Evolutionary conservation across 2,329 filamentous ascomycete species (phyloP).

Genomic region (Ophiostoma triangulosporum): DNA sequence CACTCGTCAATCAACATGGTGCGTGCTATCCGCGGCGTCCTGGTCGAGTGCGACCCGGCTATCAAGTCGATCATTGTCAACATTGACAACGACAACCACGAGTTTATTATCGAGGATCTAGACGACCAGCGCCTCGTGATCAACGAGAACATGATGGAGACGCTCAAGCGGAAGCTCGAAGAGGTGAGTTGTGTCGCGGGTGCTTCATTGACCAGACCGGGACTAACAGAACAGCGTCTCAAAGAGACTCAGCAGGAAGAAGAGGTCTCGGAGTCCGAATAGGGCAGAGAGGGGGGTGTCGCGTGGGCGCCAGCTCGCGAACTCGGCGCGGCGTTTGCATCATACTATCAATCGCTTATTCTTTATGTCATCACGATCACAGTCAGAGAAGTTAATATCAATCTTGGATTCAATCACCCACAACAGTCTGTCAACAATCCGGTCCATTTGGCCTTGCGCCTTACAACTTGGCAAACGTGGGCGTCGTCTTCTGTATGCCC

Average conservation of each 20-base stretch:
- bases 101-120: slow-evolving; percentile 63
- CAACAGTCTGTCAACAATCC: no score
- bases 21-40: slow-evolving; percentile 32
- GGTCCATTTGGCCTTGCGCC: no score
- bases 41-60: slow-evolving; percentile 73
- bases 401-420: no score
- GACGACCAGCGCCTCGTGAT: slow-evolving; percentile 65
- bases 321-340: no score
- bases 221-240: slow-evolving; percentile 15
- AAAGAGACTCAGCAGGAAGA: slow-evolving; percentile 22
- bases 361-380: no score
- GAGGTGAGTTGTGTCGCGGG: slow-evolving; percentile 37
- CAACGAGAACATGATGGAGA: slow-evolving; percentile 56
- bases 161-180: slow-evolving; percentile 56
- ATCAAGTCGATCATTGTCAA: slow-evolving; percentile 77
- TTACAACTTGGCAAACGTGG: slow-evolving; percentile 74
- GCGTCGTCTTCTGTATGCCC: slow-evolving; percentile 63
- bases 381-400: no score
- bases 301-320: neutral
- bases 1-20: slow-evolving; percentile 8
- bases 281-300: neutral
- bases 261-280: slow-evolving; percentile 17
- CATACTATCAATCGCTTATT: no score
- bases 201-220: neutral
- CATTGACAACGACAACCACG: slow-evolving; percentile 56